Evolutionary conservation across 2,329 filamentous ascomycete genomes (phyloP).

Genomic region (Sclerotinia nivalis): DNA sequence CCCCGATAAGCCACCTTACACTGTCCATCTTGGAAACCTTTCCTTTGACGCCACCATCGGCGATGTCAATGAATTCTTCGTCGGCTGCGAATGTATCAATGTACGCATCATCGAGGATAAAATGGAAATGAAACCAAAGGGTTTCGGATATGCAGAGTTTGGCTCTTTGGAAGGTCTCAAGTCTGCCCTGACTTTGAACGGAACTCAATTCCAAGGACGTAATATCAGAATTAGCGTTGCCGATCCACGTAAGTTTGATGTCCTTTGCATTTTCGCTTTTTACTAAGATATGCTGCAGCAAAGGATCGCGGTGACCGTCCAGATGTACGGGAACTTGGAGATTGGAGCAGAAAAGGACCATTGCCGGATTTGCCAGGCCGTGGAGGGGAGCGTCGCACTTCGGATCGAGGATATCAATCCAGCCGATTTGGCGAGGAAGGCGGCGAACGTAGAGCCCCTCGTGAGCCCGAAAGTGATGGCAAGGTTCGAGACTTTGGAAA

Average conservation of each 20-base stretch:
- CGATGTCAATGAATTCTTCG: slow-evolving; percentile 83
- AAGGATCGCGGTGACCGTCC: slow-evolving; percentile 69
- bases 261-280: slow-evolving; percentile 22
- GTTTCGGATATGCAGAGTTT: slow-evolving; percentile 98
- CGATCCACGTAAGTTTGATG: slow-evolving; percentile 81
- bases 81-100: slow-evolving; percentile 79
- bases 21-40: slow-evolving; percentile 93
- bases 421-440: slow-evolving; percentile 51
- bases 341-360: slow-evolving; percentile 93
- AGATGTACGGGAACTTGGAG: slow-evolving; percentile 78
- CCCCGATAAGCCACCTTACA: slow-evolving; percentile 90
- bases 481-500: slow-evolving; percentile 79
- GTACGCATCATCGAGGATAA: slow-evolving; percentile 98
- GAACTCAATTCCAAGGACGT: slow-evolving; percentile 80
- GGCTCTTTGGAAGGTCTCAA: slow-evolving; percentile 83
- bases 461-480: slow-evolving; percentile 67
- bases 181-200: slow-evolving; percentile 82
- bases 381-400: slow-evolving; percentile 50
- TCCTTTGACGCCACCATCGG: slow-evolving; percentile 89
- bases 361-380: slow-evolving; percentile 69
- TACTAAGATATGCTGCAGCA: slow-evolving; percentile 53
- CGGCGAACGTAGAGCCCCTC: slow-evolving; percentile 68
- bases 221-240: slow-evolving; percentile 93
- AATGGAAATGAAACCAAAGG: slow-evolving; percentile 89
- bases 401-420: slow-evolving; percentile 49